phyloP scores from a whole-genome alignment of 306 rosid genomes.

The Inga leiocalycina region DNA sequence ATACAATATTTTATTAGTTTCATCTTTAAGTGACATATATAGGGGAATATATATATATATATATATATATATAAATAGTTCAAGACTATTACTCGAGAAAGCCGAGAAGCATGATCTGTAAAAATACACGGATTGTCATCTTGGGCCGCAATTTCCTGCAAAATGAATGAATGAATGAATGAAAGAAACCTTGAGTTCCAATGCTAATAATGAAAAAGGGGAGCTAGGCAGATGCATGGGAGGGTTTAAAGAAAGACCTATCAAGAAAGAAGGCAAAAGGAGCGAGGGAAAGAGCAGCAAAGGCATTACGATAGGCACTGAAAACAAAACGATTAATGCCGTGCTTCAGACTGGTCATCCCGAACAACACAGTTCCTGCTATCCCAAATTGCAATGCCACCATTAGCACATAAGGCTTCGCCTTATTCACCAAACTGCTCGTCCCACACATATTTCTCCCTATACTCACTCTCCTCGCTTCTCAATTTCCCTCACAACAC shows the following conservation, averaged over 20 bases:
- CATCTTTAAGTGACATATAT: not conserved
- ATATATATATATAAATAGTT: not conserved
- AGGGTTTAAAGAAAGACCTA: conserved; percentile 38
- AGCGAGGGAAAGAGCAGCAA: conserved; percentile 60
- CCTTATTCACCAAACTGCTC: conserved; percentile 24
- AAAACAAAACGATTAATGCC: conserved; percentile 74
- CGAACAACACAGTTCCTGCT: conserved; percentile 64
- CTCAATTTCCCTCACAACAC: not conserved
- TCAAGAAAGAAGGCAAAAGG: conserved; percentile 64
- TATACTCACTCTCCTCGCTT: not conserved
- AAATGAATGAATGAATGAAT: not conserved
- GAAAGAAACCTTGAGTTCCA: not conserved
- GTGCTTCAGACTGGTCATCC: conserved; percentile 57
- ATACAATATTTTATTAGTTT: not conserved
- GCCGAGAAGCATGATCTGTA: conserved; percentile 61
- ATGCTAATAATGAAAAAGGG: not conserved
- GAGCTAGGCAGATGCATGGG: not conserved
- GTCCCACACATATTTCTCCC: not conserved
- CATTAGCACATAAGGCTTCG: conserved; percentile 62
- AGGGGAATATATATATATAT: not conserved
- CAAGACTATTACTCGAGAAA: conserved; percentile 63
- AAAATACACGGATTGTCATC: conserved; percentile 58
- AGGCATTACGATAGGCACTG: conserved; percentile 65
- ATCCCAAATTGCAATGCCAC: conserved; percentile 65
- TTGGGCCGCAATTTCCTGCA: conserved; percentile 71